Conservation (phyloP, 169 alveolate genomes). For the Eimeria necatrix region DNA sequence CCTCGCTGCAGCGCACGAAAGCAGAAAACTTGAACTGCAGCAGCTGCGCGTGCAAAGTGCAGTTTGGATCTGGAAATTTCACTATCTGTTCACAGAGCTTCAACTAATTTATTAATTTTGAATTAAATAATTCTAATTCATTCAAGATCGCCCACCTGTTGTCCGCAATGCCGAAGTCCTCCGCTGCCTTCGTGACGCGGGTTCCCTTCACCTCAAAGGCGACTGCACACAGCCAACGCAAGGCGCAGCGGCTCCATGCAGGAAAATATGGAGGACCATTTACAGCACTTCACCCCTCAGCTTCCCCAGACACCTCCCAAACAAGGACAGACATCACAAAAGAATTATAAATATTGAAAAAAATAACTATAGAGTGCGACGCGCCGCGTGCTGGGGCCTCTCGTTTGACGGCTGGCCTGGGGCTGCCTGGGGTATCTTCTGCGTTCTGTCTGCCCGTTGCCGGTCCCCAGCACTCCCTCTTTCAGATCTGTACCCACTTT, state of each 20-base stretch:
- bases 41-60: neutral
- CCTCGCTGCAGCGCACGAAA: conserved; percentile 87
- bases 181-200: conserved; percentile 93
- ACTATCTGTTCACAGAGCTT: neutral
- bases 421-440: too few relatives aligned
- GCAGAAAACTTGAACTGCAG: neutral
- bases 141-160: conserved; percentile 84
- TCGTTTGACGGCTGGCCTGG: too few relatives aligned
- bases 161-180: conserved; percentile 94
- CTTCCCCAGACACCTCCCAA: neutral
- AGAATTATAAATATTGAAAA: neutral
- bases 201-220: conserved; percentile 94
- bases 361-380: too few relatives aligned
- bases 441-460: too few relatives aligned
- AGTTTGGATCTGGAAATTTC: neutral
- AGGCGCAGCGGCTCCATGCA: too few relatives aligned
- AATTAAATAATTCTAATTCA: neutral
- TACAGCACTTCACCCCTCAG: too few relatives aligned
- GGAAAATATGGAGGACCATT: too few relatives aligned
- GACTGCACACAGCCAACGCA: conserved; percentile 83
- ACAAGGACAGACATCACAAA: neutral
- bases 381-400: too few relatives aligned
- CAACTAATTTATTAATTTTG: neutral
- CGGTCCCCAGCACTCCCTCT: too few relatives aligned
- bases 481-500: too few relatives aligned